Evolutionary conservation across 2,329 filamentous ascomycete species (phyloP), one percentile per base, ranked within the genome.

Genomic region (Curvularia sp.): DNA sequence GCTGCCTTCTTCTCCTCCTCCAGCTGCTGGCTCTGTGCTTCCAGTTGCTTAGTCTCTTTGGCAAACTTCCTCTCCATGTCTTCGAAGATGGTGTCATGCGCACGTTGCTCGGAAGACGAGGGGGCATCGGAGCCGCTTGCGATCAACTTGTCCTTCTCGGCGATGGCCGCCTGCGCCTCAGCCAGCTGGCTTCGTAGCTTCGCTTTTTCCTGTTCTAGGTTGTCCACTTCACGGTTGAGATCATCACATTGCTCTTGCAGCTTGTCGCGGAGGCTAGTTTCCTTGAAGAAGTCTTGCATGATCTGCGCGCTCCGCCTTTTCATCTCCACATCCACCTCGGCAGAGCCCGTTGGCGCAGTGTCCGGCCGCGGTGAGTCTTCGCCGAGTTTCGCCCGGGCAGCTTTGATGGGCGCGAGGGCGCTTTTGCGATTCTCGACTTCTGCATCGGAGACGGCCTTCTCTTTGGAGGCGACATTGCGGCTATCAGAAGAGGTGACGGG

Each of bases 271-370:
- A 71, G 45, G 30, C 62, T 75, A 2, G 74, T 77, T 63, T 77
- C 74, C 59, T 74, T 75, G 68, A 77, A 74, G 60, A 77, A 77
- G 60, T 77, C 74, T 25, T 76, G 74, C 74, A 77, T 76, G 42
- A 76, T 71, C 59, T 74, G 68, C 6, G 69, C 68, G 60, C 71
- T 75, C 48, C 68, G 69, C 19, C 72, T 56, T 57, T 71, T 72
- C 45, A 64, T 71, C 48, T 77, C 74, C 13, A 69, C 50, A 23
- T 76, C 72, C 51, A 66, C 59, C 46, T 75, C 73, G 13, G 64
- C 69, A 19, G 71, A 58, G 34, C 70, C 71, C 42, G 63, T 71
- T 32, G 74, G 74, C 8, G 74, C 72, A 12, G 73, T 76, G 49
- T 72, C 73, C 32, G 74, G 73, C 15, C 74, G 68, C 47, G 53